These are phyloP conservation scores for Xylaria sp. DNA, from an alignment of 2,329 filamentous ascomycete species.

Conservation along the genomic window DNA sequence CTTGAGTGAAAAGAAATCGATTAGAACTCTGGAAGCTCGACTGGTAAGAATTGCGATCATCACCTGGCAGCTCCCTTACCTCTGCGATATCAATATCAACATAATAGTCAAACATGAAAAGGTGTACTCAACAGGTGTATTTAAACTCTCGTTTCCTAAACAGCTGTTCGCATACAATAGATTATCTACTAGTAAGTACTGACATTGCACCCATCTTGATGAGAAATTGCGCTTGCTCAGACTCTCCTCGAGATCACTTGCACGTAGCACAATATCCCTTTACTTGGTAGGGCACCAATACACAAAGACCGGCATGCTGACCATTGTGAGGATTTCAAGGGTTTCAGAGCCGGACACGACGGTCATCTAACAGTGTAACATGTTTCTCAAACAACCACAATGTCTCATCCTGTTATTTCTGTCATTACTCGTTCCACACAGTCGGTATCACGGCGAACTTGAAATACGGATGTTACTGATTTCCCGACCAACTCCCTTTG, in stretches of 20 bases:
- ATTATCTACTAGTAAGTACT: neutral
- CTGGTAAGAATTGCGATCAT: neutral
- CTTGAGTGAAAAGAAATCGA: neutral
- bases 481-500: neutral
- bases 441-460: conserved; percentile 1
- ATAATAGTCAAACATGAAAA: no score
- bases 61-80: neutral
- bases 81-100: neutral
- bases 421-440: conserved; percentile 15
- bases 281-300: neutral
- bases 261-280: conserved; percentile 2
- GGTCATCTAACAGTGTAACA: conserved; percentile 1
- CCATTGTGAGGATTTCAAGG: neutral
- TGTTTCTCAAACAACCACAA: neutral
- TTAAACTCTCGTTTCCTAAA: no score
- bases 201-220: neutral
- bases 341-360: conserved; percentile 13
- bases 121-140: neutral
- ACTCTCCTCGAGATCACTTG: neutral
- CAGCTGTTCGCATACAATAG: neutral
- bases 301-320: neutral
- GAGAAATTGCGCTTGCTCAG: no score
- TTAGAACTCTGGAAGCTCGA: neutral
- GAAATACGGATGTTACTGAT: neutral
- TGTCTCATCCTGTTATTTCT: neutral